A percentile compares a stretch with the other conserved stretches of the same genome.
These are phyloP conservation scores for Emmonsiellopsis sp. DNA, from an alignment of 2,329 filamentous ascomycete species.

Conservation along the genomic window DNA sequence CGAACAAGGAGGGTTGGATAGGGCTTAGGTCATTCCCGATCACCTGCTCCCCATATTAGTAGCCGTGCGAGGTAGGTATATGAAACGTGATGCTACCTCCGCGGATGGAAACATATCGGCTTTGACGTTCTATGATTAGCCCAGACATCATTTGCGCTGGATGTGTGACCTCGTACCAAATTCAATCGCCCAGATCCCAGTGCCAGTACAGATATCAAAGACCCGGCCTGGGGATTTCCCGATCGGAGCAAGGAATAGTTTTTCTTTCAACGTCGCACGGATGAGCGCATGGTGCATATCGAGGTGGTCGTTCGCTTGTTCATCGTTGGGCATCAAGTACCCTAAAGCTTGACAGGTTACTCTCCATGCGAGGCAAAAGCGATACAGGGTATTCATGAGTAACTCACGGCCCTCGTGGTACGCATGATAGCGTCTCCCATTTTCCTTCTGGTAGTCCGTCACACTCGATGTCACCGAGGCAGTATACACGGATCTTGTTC, in stretches of 20 bases:
- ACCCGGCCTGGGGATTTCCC: slow-evolving; percentile 5
- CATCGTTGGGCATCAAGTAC: slow-evolving; percentile 12
- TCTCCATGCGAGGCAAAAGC: not conserved
- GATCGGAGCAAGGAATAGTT: slow-evolving; percentile 12
- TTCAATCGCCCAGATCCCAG: slow-evolving; percentile 22
- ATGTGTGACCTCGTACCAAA: slow-evolving; percentile 7
- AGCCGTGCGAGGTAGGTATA: not conserved
- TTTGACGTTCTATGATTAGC: not conserved
- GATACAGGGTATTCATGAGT: not conserved
- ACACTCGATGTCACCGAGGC: slow-evolving; percentile 6
- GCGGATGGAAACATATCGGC: slow-evolving; percentile 18
- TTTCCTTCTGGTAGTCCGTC: not conserved
- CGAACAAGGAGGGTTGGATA: slow-evolving; percentile 3
- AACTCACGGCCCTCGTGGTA: slow-evolving; percentile 5
- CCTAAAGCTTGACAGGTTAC: not conserved
- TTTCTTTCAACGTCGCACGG: slow-evolving; percentile 6
- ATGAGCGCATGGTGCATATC: slow-evolving; percentile 15
- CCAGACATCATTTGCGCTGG: not conserved
- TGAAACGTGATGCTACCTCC: slow-evolving; percentile 8
- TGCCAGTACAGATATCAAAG: slow-evolving; percentile 14
- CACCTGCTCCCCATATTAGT: slow-evolving; percentile 5
- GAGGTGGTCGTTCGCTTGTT: slow-evolving; percentile 9
- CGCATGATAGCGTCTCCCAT: slow-evolving; percentile 4
- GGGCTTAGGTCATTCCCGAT: slow-evolving; percentile 20
- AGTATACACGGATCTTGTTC: slow-evolving; percentile 1